A percentile compares a stretch with the other conserved stretches of the same genome.
Conservation (phyloP, 371 early-diverging fungal genomes). For the Mortierella sp. region DNA sequence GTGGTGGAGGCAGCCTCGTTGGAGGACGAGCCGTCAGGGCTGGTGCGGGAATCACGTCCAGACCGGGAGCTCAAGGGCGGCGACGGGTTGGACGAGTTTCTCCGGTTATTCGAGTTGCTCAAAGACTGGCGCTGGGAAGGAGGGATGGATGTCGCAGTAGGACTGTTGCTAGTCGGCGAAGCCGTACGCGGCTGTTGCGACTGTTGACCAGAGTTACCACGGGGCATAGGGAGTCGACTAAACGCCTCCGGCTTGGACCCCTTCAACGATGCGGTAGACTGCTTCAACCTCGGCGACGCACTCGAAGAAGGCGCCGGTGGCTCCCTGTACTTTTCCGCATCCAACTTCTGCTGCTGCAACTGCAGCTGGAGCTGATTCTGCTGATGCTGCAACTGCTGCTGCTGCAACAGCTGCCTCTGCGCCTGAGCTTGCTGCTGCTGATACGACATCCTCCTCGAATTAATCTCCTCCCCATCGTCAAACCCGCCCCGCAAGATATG, state of each 20-base stretch:
- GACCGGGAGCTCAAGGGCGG: constrained; percentile 27
- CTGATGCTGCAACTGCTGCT: constrained; percentile 30
- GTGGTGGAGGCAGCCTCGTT: constrained; percentile 8
- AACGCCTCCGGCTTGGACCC: constrained; percentile 36
- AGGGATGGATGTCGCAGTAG: constrained; percentile 5
- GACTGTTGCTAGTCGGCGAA: constrained; percentile 19
- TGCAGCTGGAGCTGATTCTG: constrained; percentile 30
- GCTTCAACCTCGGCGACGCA: constrained; percentile 20
- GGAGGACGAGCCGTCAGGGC: constrained; percentile 20
- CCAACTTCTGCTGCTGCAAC: constrained; percentile 37
- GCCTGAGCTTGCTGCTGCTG: constrained; percentile 22
- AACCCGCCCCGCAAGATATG: constrained; percentile 15
- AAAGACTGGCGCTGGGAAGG: constrained; percentile 30
- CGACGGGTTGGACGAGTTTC: constrained; percentile 41
- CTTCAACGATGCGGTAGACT: constrained; percentile 21
- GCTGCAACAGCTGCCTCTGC: constrained; percentile 23
- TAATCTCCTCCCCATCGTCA: constrained; percentile 41
- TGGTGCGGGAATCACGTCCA: constrained; percentile 24
- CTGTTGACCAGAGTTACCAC: constrained; percentile 18
- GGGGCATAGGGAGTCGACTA: constrained; percentile 52
- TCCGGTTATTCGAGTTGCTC: constrained; percentile 17
- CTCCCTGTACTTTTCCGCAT: constrained; percentile 40
- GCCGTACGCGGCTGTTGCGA: constrained; percentile 2
- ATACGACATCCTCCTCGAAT: constrained; percentile 13
- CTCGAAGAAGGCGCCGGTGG: constrained; percentile 21